phyloP scores from a whole-genome alignment of 2,329 filamentous ascomycete genomes.

The Metarhizium album region DNA sequence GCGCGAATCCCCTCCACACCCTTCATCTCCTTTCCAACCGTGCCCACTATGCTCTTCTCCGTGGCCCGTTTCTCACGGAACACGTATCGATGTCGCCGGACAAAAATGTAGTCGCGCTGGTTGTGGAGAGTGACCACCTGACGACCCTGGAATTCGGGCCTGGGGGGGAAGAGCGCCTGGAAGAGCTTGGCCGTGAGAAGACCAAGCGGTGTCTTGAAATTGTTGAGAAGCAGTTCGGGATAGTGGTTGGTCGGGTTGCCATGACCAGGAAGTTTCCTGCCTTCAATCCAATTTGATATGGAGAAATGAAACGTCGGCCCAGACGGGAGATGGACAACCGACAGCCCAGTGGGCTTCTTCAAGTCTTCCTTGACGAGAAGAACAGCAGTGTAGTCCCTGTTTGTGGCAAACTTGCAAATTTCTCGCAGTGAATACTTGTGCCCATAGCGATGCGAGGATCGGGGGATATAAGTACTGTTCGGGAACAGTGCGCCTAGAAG shows the following conservation, averaged over 20 bases:
- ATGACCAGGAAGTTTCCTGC: constrained; percentile 79
- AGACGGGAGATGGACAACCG: constrained; percentile 70
- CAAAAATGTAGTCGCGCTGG: constrained; percentile 92
- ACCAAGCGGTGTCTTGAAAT: constrained; percentile 88
- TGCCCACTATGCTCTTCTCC: constrained; percentile 74
- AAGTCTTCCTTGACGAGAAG: constrained; percentile 81
- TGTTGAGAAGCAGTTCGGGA: constrained; percentile 83
- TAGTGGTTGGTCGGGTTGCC: constrained; percentile 81
- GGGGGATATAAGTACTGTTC: constrained; percentile 75
- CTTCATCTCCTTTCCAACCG: constrained; percentile 73
- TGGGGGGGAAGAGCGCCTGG: constrained; percentile 47
- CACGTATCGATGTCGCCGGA: constrained; percentile 80
- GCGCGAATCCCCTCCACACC: constrained; percentile 79
- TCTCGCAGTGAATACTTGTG: constrained; percentile 90
- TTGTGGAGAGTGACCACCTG: constrained; percentile 92
- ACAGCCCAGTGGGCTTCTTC: constrained; percentile 73
- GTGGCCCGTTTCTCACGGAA: constrained; percentile 81
- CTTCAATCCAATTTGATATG: constrained; percentile 83
- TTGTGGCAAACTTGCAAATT: constrained; percentile 74
- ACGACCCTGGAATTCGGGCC: constrained; percentile 73
- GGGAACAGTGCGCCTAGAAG: constrained; percentile 76
- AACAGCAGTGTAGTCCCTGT: constrained; percentile 73
- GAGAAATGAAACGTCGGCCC: constrained; percentile 91
- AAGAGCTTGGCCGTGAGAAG: constrained; percentile 80
- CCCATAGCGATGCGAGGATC: constrained; percentile 70